Evolutionary conservation across 169 alveolate species (phyloP), one percentile per base, ranked within the genome.

Genomic region (Eimeria tenella): DNA sequence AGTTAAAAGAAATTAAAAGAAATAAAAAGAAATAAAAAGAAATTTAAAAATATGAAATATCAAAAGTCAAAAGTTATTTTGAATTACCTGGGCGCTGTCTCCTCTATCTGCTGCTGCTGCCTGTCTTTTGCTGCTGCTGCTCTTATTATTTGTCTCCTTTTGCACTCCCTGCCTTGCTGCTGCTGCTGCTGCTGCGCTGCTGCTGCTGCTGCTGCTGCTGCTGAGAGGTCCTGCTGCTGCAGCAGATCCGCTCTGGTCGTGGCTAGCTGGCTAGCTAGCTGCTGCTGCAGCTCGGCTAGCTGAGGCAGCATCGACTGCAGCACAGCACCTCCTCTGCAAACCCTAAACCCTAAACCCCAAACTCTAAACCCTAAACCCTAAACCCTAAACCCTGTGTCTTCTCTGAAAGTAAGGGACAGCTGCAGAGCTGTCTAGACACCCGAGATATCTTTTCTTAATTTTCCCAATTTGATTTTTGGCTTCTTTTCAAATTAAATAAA

Each of bases 181-280:
- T 71, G 82, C 82, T 71, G 82, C 52, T 31, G 82, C 17, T 50
- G 23, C 55, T 50, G 17, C 52, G 13, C 82, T 21, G 23, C 17
- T 71, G 82, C 55, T 71, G 82, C 82, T 71, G 82, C 82, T 7
- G 82, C 82, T n/a, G 17, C 82, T 8, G 82, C 82, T 8, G 82
- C 82, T 5, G 82, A 71, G 42, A 55, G 82, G 5, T 25, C 53
- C 82, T 71, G 55, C 13, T 50, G 53, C 10, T 71, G 49, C 49
- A 23, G 19, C 42, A 71, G n/a, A 23, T 71, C 23, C 53, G 7
- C 55, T 31, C 82, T 15, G 13, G 82, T 55, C 11, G 49, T 17
- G 11, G 82, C 50, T 71, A 71, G 52, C 82, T 11, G 82, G 25
- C 11, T 8, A 15, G 87, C 50, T n/a, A 53, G 65, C 62, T 53